Evolutionary conservation across 2,329 filamentous ascomycete genomes (phyloP).

Genomic region (Orbilia quercus): DNA sequence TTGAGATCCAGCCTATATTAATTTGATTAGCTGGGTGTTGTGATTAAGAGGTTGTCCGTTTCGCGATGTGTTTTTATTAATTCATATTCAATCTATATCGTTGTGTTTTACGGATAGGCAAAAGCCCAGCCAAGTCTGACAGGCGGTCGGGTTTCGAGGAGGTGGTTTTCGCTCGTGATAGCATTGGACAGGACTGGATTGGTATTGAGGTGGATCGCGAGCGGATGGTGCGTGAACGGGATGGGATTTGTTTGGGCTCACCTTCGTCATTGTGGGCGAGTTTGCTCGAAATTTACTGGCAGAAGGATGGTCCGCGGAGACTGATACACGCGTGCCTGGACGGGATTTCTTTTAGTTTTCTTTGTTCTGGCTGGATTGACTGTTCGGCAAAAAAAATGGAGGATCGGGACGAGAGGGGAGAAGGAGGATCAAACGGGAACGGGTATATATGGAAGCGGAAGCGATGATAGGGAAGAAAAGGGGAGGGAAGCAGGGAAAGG

Average conservation of each 20-base stretch:
- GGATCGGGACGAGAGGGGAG: no score
- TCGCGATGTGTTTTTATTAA: no score
- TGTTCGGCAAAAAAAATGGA: neutral
- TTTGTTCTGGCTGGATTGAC: neutral
- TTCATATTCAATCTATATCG: no score
- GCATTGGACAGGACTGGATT: no score
- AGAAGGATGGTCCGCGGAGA: slow-evolving; percentile 19
- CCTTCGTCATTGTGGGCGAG: slow-evolving; percentile 33
- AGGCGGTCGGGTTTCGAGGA: no score
- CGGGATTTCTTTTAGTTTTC: slow-evolving; percentile 4
- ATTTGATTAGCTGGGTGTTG: no score
- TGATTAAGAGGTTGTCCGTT: no score
- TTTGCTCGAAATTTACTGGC: slow-evolving; percentile 2
- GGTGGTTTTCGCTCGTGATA: no score
- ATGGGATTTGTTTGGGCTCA: slow-evolving; percentile 22
- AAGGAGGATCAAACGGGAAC: neutral
- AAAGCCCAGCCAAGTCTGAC: no score
- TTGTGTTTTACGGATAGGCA: no score
- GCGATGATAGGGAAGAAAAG: no score
- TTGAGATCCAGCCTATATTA: slow-evolving; percentile 64
- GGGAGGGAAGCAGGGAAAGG: neutral
- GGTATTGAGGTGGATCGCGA: neutral
- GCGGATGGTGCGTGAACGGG: neutral
- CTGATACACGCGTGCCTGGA: slow-evolving; percentile 24
- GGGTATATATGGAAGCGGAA: neutral